Evolutionary conservation across 352 stramenopile species (phyloP), one percentile per base, ranked within the genome.

Genomic region (Phytophthora tentaculata): DNA sequence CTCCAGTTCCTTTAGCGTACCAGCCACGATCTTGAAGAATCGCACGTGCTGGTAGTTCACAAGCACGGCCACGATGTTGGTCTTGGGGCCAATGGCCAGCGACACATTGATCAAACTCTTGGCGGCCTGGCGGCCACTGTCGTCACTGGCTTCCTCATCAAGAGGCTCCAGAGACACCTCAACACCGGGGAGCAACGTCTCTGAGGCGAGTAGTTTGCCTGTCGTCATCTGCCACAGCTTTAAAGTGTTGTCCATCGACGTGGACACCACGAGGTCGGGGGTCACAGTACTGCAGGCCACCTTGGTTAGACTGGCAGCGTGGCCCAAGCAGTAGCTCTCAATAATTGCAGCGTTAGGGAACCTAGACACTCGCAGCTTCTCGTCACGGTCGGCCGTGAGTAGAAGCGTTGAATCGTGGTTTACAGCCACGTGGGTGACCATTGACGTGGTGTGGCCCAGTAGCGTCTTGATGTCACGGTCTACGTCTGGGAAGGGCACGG

Each of bases 381-480:
- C 88, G 57, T 96, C 87, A 24, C 88, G 84, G 56, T 96, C 88
- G 1, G 83, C 88, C 14, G 86, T 91, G 16, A 96, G 69, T 23
- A 96, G 66, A 61, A 91, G 61, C 50, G 65, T 72, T 53, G 74
- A 83, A 59, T 91, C 70, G 51, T 58, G 57, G 41, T 80, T 89
- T 17, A 89, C 63, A 10, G 77, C 76, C 61, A 96, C 71, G 70
- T 89, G 74, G 48, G 86, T 93, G 73, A 96, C 81, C 83, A 96
- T 96, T 22, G 88, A 96, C 54, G 88, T 95, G 37, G 88, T 96
- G 77, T 96, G 88, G 47, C 82, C 83, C 56, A 96, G 61, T 39
- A 96, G 71, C 56, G 77, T 89, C 81, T 90, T 92, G 43, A 86
- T 60, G 52, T 91, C 83, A 41, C 83, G 74, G 22, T 74, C 61